Conservation (phyloP, 2,329 filamentous ascomycete genomes). For the Lecanicillium sp. region DNA sequence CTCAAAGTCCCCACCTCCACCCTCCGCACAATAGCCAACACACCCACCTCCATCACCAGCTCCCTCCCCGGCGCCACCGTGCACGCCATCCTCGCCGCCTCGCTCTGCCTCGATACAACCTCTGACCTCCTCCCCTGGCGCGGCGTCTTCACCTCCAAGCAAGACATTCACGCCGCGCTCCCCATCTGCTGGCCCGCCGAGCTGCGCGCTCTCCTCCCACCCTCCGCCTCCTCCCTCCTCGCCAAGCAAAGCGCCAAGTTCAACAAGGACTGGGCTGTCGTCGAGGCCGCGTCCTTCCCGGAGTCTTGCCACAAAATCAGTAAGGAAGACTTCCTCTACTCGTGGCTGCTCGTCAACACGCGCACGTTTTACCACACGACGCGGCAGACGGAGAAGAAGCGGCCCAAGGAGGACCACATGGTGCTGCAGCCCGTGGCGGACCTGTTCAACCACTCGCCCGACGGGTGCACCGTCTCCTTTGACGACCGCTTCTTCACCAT, state of each 20-base stretch:
- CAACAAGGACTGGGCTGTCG: constrained; percentile 30
- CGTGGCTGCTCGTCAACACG: constrained; percentile 55
- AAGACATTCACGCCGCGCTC: constrained; percentile 45
- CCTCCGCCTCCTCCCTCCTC: constrained; percentile 35
- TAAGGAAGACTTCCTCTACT: constrained; percentile 40
- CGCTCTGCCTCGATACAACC: constrained; percentile 48
- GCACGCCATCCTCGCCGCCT: constrained; percentile 67
- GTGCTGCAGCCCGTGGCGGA: constrained; percentile 66
- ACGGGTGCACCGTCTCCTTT: constrained; percentile 46
- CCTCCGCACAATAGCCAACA: constrained; percentile 57
- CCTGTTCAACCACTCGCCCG: constrained; percentile 54
- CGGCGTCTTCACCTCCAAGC: constrained; percentile 55
- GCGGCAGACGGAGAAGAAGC: constrained; percentile 32
- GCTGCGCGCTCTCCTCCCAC: constrained; percentile 38
- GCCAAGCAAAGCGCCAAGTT: constrained; percentile 42
- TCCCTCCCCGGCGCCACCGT: constrained; percentile 48
- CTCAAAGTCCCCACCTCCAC: constrained; percentile 56
- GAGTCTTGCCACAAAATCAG: constrained; percentile 13
- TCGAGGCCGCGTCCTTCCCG: constrained; percentile 19
- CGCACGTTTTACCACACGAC: constrained; percentile 53
- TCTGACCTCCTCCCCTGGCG: constrained; percentile 50
- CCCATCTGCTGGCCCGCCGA: constrained; percentile 39
- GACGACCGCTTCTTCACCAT: constrained; percentile 46
- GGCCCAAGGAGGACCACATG: constrained; percentile 49
- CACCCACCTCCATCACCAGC: constrained; percentile 44